These are phyloP conservation scores for Amaranthus tricolor DNA, from an alignment of 179 eudicot genomes.

Conservation along the genomic window DNA sequence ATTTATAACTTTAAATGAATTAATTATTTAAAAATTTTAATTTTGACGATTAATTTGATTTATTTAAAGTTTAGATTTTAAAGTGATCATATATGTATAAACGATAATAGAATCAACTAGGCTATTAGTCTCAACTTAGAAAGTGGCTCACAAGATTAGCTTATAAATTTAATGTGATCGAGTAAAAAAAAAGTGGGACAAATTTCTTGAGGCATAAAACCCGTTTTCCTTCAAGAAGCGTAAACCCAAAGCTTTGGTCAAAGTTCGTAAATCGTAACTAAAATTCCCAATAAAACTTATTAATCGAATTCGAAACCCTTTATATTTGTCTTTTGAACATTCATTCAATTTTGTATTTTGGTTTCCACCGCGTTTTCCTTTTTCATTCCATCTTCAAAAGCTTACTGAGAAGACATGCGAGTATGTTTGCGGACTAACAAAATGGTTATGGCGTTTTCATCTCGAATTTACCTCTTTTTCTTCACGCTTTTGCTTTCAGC, in stretches of 20 bases:
- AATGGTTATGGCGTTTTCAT: slow-evolving; percentile 3
- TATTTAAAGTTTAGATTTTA: no score
- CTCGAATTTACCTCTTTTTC: slow-evolving; percentile 14
- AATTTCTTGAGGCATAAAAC: no score
- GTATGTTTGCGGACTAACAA: neutral
- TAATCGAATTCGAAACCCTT: no score
- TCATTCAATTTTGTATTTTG: neutral
- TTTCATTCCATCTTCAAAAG: neutral
- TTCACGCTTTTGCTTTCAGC: slow-evolving; percentile 11
- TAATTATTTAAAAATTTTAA: no score
- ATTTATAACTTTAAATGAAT: no score
- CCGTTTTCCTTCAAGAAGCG: neutral
- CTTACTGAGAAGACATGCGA: neutral
- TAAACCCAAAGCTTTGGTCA: neutral
- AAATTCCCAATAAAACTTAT: neutral
- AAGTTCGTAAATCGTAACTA: neutral
- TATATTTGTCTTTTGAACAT: neutral
- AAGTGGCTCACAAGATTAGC: no score
- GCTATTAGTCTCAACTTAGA: no score
- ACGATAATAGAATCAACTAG: no score
- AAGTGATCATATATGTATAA: no score
- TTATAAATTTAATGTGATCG: no score
- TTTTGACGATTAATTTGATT: no score
- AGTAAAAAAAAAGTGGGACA: no score
- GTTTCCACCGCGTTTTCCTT: slow-evolving; percentile 7